A percentile compares a stretch with the other conserved stretches of the same genome.
phyloP scores from a whole-genome alignment of 2,329 filamentous ascomycete species.

The Diaporthe sp. region DNA sequence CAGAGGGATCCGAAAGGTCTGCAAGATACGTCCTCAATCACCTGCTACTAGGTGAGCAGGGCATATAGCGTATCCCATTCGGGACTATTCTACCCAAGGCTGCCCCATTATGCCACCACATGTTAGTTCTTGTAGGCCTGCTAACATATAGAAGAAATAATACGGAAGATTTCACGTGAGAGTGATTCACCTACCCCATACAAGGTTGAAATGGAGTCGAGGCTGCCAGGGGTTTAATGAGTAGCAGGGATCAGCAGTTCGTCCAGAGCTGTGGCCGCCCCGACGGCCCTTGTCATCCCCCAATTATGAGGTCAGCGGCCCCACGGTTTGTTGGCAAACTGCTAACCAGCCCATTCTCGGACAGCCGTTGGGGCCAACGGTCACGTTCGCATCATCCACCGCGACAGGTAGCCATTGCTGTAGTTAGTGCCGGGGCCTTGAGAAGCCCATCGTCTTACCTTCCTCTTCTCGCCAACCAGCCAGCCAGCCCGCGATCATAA shows the following conservation, averaged over 20 bases:
- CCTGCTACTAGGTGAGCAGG: too few species aligned
- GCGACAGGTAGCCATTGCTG: background rate
- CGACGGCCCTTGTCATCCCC: background rate
- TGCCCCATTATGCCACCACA: background rate
- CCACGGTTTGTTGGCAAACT: slow-evolving; percentile 6
- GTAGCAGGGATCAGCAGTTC: slow-evolving; percentile 15
- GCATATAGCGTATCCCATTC: too few species aligned
- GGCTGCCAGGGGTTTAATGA: slow-evolving; percentile 7
- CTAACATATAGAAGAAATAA: background rate
- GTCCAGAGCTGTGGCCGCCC: background rate
- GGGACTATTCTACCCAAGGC: background rate
- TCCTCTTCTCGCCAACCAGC: slow-evolving; percentile 3
- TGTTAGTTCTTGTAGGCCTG: background rate
- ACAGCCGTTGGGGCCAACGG: slow-evolving; percentile 1
- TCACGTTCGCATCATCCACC: slow-evolving; percentile 9
- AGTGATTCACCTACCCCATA: background rate
- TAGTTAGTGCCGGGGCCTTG: slow-evolving; percentile 13
- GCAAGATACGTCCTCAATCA: too few species aligned
- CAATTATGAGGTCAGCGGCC: slow-evolving; percentile 26
- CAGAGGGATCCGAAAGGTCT: background rate
- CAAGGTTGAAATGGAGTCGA: background rate
- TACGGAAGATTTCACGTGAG: background rate
- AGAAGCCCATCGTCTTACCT: slow-evolving; percentile 10
- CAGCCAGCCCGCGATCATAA: background rate
- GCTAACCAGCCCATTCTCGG: slow-evolving; percentile 2